Conservation (phyloP, 768 basidiomycete genomes). For the Rhodotorula diobovata region DNA sequence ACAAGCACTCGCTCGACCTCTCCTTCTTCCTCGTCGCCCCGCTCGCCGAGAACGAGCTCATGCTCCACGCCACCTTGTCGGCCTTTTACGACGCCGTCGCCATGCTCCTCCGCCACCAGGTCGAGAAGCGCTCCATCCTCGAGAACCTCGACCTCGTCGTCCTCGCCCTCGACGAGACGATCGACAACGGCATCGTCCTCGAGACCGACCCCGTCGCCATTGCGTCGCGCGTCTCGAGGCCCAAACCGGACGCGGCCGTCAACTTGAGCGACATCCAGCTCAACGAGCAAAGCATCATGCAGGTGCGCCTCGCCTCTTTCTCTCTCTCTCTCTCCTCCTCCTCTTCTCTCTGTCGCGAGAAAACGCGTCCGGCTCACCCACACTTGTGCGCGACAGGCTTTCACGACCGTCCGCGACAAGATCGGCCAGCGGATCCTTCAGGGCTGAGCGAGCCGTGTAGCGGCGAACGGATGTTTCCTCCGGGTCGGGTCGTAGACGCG, state of each 20-base stretch:
- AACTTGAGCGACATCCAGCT: slow-evolving; percentile 86
- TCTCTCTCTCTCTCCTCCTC: neutral
- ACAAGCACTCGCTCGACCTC: slow-evolving; percentile 91
- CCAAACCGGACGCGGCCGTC: slow-evolving; percentile 64
- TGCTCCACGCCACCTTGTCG: slow-evolving; percentile 78
- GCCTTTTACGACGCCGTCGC: slow-evolving; percentile 81
- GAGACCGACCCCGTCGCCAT: slow-evolving; percentile 96
- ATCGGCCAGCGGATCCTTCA: slow-evolving; percentile 34
- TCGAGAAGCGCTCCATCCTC: slow-evolving; percentile 89
- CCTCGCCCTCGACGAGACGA: slow-evolving; percentile 89
- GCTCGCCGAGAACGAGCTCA: slow-evolving; percentile 86
- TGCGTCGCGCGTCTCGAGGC: slow-evolving; percentile 85
- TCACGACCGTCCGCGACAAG: slow-evolving; percentile 40
- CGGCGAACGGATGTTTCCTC: neutral
- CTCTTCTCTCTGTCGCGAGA: neutral
- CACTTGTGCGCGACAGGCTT: slow-evolving; percentile 6
- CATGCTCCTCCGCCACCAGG: slow-evolving; percentile 78
- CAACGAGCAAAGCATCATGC: slow-evolving; percentile 69
- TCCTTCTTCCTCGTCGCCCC: slow-evolving; percentile 89
- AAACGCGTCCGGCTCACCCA: neutral
- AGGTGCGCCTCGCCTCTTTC: slow-evolving; percentile 4
- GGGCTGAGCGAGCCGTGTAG: neutral
- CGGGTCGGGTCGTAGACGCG: neutral
- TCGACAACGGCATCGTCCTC: slow-evolving; percentile 96
- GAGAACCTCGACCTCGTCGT: slow-evolving; percentile 92